Evolutionary conservation across 23 red algal genomes (phyloP), one percentile per base, ranked within the genome.

Genomic region (Agarophyton chilense): DNA sequence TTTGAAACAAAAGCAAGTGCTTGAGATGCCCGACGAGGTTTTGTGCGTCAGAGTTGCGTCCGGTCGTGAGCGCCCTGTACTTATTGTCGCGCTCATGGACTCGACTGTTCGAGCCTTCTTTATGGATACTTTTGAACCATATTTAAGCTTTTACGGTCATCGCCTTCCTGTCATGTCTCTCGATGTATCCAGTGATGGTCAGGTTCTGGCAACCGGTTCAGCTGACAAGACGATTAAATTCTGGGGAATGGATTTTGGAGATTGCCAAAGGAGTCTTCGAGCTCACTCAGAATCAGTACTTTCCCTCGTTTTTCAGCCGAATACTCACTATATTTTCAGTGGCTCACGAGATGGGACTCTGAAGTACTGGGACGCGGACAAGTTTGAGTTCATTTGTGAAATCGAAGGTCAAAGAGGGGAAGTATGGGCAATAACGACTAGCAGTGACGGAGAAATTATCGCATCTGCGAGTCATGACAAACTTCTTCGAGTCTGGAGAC

Each of bases 161-260:
- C 85, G 85, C 45, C 79, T 99, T 74, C 97, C 97, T 18, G 97
- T 99, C 5, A 76, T 94, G 70, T 72, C 54, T 34, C 73, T 99
- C 52, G 94, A 93, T 75, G 78, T 96, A 17, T 95, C 92, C 31
- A 87, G 72, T 29, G 97, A 99, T 74, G 93, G 92, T 40, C 36
- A 52, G 79, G 40, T 99, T 50, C 45, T 99, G 0, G 94, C 87
- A 17, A 99, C 97, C 9, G 93, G 93, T 25, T 95, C 97, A 4
- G 93, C 90, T 21, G 97, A 99, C 70, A 96, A 94, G 84, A 95
- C 90, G n/a, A 74, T 93, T 56, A 99, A 95, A 74, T 34, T 99
- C 10, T 99, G 97, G 97, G 97, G 93, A 7, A 55, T 99, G 77
- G 89, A 99, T 26, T 99, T 95, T 77, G 97, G 97, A 41, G 97